Conservation (phyloP, 1,284 basidiomycete genomes). For the Ustilago vetiveriae region DNA sequence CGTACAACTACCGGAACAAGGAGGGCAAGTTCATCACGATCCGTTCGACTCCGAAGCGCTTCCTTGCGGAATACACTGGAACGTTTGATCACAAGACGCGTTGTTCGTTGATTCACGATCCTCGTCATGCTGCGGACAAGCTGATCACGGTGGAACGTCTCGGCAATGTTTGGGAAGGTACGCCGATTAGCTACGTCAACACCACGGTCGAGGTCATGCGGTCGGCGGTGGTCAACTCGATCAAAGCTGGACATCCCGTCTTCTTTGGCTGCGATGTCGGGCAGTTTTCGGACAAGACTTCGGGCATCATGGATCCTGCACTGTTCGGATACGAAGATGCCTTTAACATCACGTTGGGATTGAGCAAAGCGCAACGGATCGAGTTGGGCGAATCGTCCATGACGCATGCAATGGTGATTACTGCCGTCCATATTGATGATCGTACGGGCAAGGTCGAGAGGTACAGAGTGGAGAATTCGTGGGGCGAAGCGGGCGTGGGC, state of each 20-base stretch:
- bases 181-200: slow-evolving; percentile 85
- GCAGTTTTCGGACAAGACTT: slow-evolving; percentile 76
- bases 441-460: slow-evolving; percentile 78
- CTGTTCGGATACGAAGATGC: slow-evolving; percentile 76
- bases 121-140: slow-evolving; percentile 81
- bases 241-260: slow-evolving; percentile 88
- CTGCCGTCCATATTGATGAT: slow-evolving; percentile 47
- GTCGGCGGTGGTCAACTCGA: slow-evolving; percentile 73
- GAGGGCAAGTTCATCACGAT: slow-evolving; percentile 79
- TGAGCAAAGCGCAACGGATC: slow-evolving; percentile 85
- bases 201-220: slow-evolving; percentile 83
- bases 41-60: slow-evolving; percentile 82
- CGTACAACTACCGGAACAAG: slow-evolving; percentile 73
- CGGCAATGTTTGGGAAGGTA: slow-evolving; percentile 88
- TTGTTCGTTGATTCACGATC: slow-evolving; percentile 94
- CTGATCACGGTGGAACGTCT: slow-evolving; percentile 93
- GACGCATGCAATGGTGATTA: slow-evolving; percentile 79
- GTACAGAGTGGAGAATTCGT: slow-evolving; percentile 95
- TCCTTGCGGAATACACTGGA: slow-evolving; percentile 68
- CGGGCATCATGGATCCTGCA: slow-evolving; percentile 80
- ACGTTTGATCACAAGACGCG: slow-evolving; percentile 74
- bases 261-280: slow-evolving; percentile 92
- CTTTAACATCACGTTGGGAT: slow-evolving; percentile 73
- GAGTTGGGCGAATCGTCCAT: slow-evolving; percentile 83
- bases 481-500: slow-evolving; percentile 79